Percentiles rank a stretch among this genome's conserved stretches.
Conservation (phyloP, 805 yeast genomes). For the Pichia exigua region DNA sequence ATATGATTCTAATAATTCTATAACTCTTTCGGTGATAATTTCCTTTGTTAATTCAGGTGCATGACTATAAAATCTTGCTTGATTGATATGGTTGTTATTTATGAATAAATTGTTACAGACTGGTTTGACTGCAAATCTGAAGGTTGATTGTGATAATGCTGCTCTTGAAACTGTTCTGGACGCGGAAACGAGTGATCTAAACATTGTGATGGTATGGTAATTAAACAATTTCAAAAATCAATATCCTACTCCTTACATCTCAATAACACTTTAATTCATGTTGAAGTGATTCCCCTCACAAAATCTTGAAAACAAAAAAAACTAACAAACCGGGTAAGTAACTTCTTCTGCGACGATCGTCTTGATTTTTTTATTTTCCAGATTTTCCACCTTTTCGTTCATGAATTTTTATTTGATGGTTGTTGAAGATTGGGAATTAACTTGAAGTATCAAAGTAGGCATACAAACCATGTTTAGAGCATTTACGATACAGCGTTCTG, state of each 20-base stretch:
- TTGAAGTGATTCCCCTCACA: background rate
- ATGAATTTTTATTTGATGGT: background rate
- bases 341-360: background rate
- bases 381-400: background rate
- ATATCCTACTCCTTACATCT: no score
- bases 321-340: background rate
- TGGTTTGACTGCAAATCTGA: background rate
- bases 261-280: background rate
- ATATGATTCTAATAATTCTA: slow-evolving; percentile 58
- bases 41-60: slow-evolving; percentile 57
- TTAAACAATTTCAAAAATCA: no score
- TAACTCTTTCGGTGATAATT: slow-evolving; percentile 51
- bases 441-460: no score
- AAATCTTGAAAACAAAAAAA: background rate
- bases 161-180: slow-evolving; percentile 6
- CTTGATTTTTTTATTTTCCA: background rate
- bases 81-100: slow-evolving; percentile 3
- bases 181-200: slow-evolving; percentile 6
- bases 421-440: background rate
- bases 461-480: slow-evolving; percentile 13
- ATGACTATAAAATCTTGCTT: slow-evolving; percentile 39
- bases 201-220: slow-evolving; percentile 4
- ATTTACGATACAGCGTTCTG: slow-evolving; percentile 2
- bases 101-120: background rate
- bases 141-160: background rate